Evolutionary conservation across 441 rosid species (phyloP), one percentile per base, ranked within the genome.

Genomic region (Biscutella laevigata): DNA sequence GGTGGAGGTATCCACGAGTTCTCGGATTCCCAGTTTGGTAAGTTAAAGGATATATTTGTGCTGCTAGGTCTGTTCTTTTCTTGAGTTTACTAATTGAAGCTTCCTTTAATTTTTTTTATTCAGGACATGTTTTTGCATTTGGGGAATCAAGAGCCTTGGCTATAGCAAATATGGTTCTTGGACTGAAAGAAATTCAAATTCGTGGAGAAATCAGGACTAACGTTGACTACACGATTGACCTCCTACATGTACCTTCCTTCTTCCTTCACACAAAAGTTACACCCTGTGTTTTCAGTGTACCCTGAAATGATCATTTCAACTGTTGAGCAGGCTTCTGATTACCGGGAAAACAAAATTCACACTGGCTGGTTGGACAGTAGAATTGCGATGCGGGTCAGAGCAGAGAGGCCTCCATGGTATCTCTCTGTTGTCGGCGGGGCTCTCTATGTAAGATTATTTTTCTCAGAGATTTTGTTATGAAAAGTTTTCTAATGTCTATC

Each of bases 1-100:
- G 98, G 99, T 66, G 99, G 99, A 73, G 99, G 99, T 72, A 94
- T 94, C 76, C 99, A 90, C 57, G 98, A 94, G 77, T 94, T 94
- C 70, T 94, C 98, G 47, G 99, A 94, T 80, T 94, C 99, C 46
- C 99, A 94, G 79, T 94, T 94, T 76, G 99, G 99, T 94, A 71
- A 69, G 89, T 64, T 49, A 66, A 47, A 8, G 41, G 47, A 53
- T 4, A 14, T 19, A 30, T 68, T 19, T 35, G 8, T 33, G 67
- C 44, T 39, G 20, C 69, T 71, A 45, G 60, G 48, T 42, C 14
- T 53, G 15, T 42, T 51, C 11, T 16, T 47, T 46, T 66, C 41
- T 66, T 74, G 47, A 64, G 45, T 53, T 47, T 11, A 47, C 71
- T 17, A 17, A 12, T 34, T 60, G 27, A 60, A 39, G 19, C 35